Evolutionary conservation across 106 monocot genomes (phyloP).

Genomic region (Apostasia ramifera): DNA sequence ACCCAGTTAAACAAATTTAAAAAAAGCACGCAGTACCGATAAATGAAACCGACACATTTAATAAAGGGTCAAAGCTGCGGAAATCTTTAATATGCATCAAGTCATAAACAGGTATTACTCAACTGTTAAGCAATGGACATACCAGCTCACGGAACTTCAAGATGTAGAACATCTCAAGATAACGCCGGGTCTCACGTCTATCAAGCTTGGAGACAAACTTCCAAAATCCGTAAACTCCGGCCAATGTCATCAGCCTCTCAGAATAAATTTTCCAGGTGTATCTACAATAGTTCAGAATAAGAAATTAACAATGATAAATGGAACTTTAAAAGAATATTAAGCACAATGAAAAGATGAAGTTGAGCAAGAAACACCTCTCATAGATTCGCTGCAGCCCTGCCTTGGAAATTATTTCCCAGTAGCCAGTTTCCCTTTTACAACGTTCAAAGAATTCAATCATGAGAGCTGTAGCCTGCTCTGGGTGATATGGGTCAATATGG

Average conservation of each 20-base stretch:
- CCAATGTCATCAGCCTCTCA: slow-evolving; percentile 84
- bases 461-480: slow-evolving; percentile 45
- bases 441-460: slow-evolving; percentile 71
- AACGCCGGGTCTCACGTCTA: slow-evolving; percentile 81
- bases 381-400: slow-evolving; percentile 55
- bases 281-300: slow-evolving; percentile 22
- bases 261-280: slow-evolving; percentile 98
- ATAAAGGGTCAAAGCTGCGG: no score
- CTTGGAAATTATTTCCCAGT: slow-evolving; percentile 60
- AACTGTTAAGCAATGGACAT: neutral
- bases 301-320: neutral
- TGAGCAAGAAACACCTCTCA: slow-evolving; percentile 45
- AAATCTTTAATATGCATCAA: no score
- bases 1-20: no score
- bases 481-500: slow-evolving; percentile 92
- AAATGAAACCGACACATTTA: no score
- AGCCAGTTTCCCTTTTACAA: slow-evolving; percentile 40
- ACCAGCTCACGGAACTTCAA: slow-evolving; percentile 86
- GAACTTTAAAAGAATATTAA: neutral
- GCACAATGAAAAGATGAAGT: neutral
- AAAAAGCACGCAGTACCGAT: no score
- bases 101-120: no score
- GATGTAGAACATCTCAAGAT: slow-evolving; percentile 98
- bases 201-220: slow-evolving; percentile 90
- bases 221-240: slow-evolving; percentile 96